phyloP scores from a whole-genome alignment of 2,329 filamentous ascomycete genomes.

The Truncatella angustata region DNA sequence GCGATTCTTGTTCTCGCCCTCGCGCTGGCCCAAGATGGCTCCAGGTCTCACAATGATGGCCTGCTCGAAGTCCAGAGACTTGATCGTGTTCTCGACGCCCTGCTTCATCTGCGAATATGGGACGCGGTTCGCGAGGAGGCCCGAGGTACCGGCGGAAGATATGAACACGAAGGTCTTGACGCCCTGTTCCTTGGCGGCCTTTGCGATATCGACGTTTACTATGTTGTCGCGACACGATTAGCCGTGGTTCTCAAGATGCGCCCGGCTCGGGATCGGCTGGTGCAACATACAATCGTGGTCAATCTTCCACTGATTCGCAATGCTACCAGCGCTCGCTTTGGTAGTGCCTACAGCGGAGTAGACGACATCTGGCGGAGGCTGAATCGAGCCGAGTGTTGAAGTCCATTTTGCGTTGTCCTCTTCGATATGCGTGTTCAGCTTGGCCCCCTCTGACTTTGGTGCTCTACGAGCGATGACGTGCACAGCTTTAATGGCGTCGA shows the following conservation, averaged over 20 bases:
- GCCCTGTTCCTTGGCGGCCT: conserved; percentile 70
- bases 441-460: conserved; percentile 54
- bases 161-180: conserved; percentile 76
- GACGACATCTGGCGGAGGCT: conserved; percentile 60
- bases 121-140: conserved; percentile 39
- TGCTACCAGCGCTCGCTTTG: conserved; percentile 67
- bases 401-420: conserved; percentile 70
- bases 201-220: conserved; percentile 75
- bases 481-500: conserved; percentile 51
- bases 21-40: conserved; percentile 69
- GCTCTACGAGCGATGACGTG: conserved; percentile 66
- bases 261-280: not conserved
- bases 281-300: conserved; percentile 64
- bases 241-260: not conserved
- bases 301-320: conserved; percentile 81
- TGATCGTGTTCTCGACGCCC: conserved; percentile 78
- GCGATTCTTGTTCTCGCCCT: conserved; percentile 51
- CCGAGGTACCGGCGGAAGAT: conserved; percentile 53
- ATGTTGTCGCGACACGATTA: not conserved
- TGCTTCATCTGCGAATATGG: conserved; percentile 73
- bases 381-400: conserved; percentile 51
- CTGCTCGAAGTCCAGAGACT: conserved; percentile 71
- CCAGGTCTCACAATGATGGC: conserved; percentile 74
- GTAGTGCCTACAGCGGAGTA: conserved; percentile 83
- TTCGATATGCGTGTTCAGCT: conserved; percentile 66